Base-by-base conservation (phyloP, 495 filamentous ascomycete species). In the Annulohypoxylon bovei region DNA sequence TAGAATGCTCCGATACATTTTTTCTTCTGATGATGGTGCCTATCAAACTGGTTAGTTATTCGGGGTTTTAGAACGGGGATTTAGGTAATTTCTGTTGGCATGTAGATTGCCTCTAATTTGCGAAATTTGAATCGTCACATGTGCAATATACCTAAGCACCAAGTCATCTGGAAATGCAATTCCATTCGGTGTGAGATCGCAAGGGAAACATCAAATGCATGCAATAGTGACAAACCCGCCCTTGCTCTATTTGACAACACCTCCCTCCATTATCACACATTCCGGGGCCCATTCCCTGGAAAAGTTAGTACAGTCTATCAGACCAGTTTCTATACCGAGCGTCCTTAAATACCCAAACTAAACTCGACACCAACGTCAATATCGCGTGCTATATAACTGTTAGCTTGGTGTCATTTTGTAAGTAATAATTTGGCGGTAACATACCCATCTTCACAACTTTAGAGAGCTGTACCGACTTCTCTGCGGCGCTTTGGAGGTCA, bases 321-420 rank as follows among this genome's bases (percentile, higher is more conserved):
- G 70, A 57, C 73, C 65, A 72, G 73, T 72, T 63, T 76, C 74
- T 75, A 68, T 63, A 63, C 68, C 49, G 52, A 54, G 59, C 40
- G 18, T 76, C 77, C 76, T 84, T 91, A 98, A 82, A 99, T 96
- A 79, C 93, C 95, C 72, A 98, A 87, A 72, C 91, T 94, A 82
- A 98, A 99, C 81, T 98, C 95, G 71, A 99, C 95, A 60, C 93
- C 95, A 62, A 99, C 95, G 77, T 99, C 95, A 77, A 98, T 97
- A 75, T 98, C 95, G 70, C 95, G 92, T 77, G 94, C 94, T 90
- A 68, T 6, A 42, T 59, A 66, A n/a, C 9, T 47, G 44, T 73
- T 66, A 65, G 56, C 47, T 61, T 33, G 18, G 3, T 50, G 1
- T 33, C 22, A 14, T 23, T 9, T 14, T 16, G 46, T 40, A 12